Conservation (phyloP, 352 stramenopile genomes). For the Globisporangium polare region DNA sequence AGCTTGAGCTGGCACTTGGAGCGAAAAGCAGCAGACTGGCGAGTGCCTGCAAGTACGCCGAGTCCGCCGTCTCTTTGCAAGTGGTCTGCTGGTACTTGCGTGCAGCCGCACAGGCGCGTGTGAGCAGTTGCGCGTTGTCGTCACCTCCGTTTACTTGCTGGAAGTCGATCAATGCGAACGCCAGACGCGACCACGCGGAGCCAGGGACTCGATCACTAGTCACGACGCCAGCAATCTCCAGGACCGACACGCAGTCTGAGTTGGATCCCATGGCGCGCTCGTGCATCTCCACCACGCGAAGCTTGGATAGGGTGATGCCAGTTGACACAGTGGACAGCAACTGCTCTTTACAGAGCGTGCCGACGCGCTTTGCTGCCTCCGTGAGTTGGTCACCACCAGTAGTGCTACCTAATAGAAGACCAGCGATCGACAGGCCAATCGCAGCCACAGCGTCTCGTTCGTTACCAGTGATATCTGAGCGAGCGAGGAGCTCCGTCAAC, state of each 20-base stretch:
- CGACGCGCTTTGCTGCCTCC: conserved; percentile 13
- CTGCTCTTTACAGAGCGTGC: conserved; percentile 25
- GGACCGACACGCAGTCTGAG: conserved; percentile 20
- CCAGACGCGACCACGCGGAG: conserved; percentile 23
- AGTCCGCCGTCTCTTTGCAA: conserved; percentile 24
- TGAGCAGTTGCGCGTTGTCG: conserved; percentile 1
- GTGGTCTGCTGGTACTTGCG: neutral
- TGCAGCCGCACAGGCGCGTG: neutral
- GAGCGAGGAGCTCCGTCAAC: conserved; percentile 5
- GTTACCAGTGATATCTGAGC: conserved; percentile 2
- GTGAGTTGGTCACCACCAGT: conserved; percentile 6
- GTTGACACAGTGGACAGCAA: conserved; percentile 14
- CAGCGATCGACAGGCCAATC: conserved; percentile 35
- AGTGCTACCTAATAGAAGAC: conserved; percentile 16
- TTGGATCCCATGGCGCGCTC: conserved; percentile 25
- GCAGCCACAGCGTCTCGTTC: conserved; percentile 22
- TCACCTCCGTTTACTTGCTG: conserved; percentile 9
- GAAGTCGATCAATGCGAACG: conserved; percentile 36
- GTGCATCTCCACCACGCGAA: conserved; percentile 37
- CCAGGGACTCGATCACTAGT: conserved; percentile 19
- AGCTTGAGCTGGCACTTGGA: conserved; percentile 13
- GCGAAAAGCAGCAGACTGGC: conserved; percentile 23
- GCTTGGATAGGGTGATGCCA: conserved; percentile 9
- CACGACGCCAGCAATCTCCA: conserved; percentile 21
- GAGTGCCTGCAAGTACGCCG: conserved; percentile 28